Base-by-base conservation (phyloP, 164 flowering plant species). In the Annona cherimola region DNA sequence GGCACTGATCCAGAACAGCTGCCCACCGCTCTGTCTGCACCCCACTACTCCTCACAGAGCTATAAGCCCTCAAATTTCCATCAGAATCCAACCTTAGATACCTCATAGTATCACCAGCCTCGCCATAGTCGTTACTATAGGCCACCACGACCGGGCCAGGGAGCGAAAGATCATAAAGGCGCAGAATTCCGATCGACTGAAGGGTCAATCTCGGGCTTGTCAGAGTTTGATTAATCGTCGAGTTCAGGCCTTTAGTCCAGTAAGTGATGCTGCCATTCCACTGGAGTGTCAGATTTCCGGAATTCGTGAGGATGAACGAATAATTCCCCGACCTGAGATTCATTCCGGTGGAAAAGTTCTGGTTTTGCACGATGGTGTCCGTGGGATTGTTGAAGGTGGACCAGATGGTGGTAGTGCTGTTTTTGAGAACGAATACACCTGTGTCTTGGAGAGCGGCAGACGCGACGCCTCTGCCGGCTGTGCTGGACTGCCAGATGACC, bases 21-120 rank as follows among this genome's bases (percentile, higher is more conserved):
- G 92, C 80, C 98, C 98, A 94, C 57, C 84, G 81, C 67, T 12
- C 69, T 6, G 35, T 77, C 2, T 18, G 3, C 61, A 20, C 73
- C 6, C 84, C 82, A 67, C 79, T 81, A 12, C 76, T 80, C 67
- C 69, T 75, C 63, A 72, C 68, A 45, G 85, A 78, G 73, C 93
- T 92, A 69, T 82, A 88, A 66, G 93, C 88, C 75, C 89, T 87
- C 82, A 94, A 84, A 82, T 94, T 94, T 61, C 98, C 98, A 87
- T 94, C 98, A 71, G 71, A 70, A 66, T 84, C 97, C 42, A 94
- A 74, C 79, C 73, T 87, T 71, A 92, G 18, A 69, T 85, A 84
- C 85, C 97, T 86, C n/a, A 89, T 54, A 2, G 77, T 59, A 72
- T 81, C 80, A 43, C 70, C 81, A 45, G 74, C 82, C 14, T 88